Conservation (phyloP, 495 filamentous ascomycete species). For the Aspergillus leporis region DNA sequence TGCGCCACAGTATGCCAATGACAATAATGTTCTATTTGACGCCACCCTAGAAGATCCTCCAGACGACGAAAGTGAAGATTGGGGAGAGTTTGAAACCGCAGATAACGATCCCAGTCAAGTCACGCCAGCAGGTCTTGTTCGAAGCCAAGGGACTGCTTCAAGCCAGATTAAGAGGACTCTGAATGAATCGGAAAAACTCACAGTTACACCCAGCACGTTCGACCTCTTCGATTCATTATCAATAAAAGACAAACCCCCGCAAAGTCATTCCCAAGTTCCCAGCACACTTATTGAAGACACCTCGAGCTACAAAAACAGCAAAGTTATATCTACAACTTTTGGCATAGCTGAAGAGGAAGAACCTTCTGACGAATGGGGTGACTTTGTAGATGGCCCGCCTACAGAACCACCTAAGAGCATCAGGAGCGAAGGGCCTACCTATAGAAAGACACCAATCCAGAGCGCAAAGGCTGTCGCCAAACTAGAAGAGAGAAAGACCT, state of each 20-base stretch:
- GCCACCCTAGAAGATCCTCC: conserved; percentile 36
- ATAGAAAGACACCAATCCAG: conserved; percentile 5
- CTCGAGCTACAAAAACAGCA: conserved; percentile 1
- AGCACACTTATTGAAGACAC: conserved; percentile 8
- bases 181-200: not conserved
- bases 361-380: conserved; percentile 42
- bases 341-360: conserved; percentile 62
- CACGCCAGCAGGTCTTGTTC: conserved; percentile 25
- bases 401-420: conserved; percentile 13
- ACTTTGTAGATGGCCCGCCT: conserved; percentile 38
- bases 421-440: conserved; percentile 1
- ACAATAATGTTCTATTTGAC: conserved; percentile 49
- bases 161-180: not conserved
- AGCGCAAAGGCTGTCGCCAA: not conserved
- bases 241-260: conserved; percentile 21
- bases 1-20: conserved; percentile 25
- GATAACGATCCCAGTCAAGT: conserved; percentile 56
- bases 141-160: not conserved
- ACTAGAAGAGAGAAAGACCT: not conserved
- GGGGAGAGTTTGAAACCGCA: conserved; percentile 73
- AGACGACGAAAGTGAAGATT: conserved; percentile 62
- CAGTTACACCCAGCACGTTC: conserved; percentile 2
- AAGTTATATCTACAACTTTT: conserved; percentile 20
- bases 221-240: conserved; percentile 31
- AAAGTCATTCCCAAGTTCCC: not conserved